Conservation (phyloP, 108 stramenopile species). For the Cylindrotheca closterium region DNA sequence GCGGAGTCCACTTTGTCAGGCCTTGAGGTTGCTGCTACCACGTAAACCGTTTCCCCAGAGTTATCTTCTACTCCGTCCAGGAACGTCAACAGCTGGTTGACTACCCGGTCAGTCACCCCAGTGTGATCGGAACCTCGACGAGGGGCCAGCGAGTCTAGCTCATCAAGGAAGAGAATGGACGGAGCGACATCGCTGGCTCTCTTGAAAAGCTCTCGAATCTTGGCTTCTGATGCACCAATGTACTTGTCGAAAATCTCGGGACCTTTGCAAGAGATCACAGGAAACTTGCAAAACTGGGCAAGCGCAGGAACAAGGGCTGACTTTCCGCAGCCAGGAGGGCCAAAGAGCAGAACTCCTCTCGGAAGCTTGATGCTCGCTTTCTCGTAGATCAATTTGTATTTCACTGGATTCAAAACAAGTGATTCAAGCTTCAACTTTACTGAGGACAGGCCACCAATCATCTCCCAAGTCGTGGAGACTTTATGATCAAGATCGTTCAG, state of each 20-base stretch:
- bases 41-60: constrained; percentile 60
- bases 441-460: constrained; percentile 72
- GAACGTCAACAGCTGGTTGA: constrained; percentile 97
- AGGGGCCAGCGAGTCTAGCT: constrained; percentile 94
- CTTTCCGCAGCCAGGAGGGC: constrained; percentile 82
- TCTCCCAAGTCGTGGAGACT: constrained; percentile 41
- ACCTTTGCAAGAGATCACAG: constrained; percentile 88
- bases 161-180: constrained; percentile 93
- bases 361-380: constrained; percentile 67
- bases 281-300: constrained; percentile 79
- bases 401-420: constrained; percentile 63
- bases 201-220: constrained; percentile 90
- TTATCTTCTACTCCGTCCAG: constrained; percentile 92
- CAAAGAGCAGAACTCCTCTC: constrained; percentile 75
- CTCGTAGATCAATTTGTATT: constrained; percentile 65
- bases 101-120: constrained; percentile 97
- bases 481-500: constrained; percentile 2
- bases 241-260: constrained; percentile 97
- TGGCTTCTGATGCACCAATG: constrained; percentile 97
- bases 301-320: constrained; percentile 85
- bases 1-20: constrained; percentile 96
- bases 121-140: constrained; percentile 93
- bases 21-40: constrained; percentile 91
- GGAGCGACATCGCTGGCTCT: constrained; percentile 88
- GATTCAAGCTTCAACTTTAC: constrained; percentile 63